Evolutionary conservation across 306 rosid genomes (phyloP).

Genomic region (Medicago lupulina): DNA sequence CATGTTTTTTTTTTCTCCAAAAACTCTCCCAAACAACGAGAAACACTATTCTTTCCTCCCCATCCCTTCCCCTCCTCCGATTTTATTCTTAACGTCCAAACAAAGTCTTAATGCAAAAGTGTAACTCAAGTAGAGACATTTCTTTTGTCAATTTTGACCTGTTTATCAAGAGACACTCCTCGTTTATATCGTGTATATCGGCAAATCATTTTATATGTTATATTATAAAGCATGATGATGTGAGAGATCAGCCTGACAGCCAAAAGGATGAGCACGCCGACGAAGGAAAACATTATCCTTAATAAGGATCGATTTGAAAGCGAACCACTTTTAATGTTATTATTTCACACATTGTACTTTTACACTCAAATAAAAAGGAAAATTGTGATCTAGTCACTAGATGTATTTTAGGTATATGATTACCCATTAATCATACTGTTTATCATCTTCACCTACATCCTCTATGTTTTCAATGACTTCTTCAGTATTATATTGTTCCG

Average conservation of each 20-base stretch:
- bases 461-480: constrained; percentile 51
- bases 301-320: constrained; percentile 22
- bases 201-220: background rate
- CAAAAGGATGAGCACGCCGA: background rate
- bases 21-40: background rate
- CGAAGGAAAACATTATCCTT: constrained; percentile 10
- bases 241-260: constrained; percentile 14
- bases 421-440: constrained; percentile 50
- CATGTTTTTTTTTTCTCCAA: background rate
- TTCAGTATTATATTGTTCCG: constrained; percentile 57
- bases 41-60: background rate
- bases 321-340: constrained; percentile 51
- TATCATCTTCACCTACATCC: constrained; percentile 63
- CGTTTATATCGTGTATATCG: background rate
- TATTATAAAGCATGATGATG: constrained; percentile 14
- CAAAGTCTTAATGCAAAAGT: background rate
- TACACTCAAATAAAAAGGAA: constrained; percentile 63
- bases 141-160: background rate
- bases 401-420: constrained; percentile 47
- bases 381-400: constrained; percentile 52
- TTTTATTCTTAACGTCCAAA: background rate
- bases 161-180: background rate
- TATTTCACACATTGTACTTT: constrained; percentile 60
- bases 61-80: background rate
- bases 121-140: background rate